These are phyloP conservation scores for Dactylella cylindrospora DNA, from an alignment of 2,329 filamentous ascomycete species.

Conservation along the genomic window DNA sequence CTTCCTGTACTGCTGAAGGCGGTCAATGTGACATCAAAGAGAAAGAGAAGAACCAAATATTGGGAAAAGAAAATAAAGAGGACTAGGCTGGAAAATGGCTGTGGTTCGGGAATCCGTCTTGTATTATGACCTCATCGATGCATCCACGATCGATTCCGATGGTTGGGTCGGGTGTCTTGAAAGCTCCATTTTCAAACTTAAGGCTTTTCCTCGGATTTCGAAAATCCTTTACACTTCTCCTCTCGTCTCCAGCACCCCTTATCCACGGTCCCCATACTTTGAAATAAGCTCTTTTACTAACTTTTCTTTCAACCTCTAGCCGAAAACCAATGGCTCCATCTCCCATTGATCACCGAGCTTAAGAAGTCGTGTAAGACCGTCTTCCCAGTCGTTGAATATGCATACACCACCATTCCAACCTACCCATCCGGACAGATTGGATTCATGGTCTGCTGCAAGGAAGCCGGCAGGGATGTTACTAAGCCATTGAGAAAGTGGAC, in stretches of 20 bases:
- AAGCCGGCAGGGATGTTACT: constrained; percentile 76
- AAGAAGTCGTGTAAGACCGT: constrained; percentile 96
- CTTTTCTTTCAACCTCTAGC: constrained; percentile 58
- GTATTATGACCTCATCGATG: constrained; percentile 43
- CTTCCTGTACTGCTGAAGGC: constrained; percentile 43
- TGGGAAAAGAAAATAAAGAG: constrained; percentile 18
- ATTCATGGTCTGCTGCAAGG: constrained; percentile 99
- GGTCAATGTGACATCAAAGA: constrained; percentile 24
- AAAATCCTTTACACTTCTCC: constrained; percentile 47
- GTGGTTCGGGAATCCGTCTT: constrained; percentile 25
- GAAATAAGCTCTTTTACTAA: constrained; percentile 4
- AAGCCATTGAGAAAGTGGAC: constrained; percentile 80
- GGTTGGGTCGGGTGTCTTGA: constrained; percentile 20
- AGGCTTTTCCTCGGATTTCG: constrained; percentile 36
- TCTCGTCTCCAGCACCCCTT: constrained; percentile 40
- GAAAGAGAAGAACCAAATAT: constrained; percentile 27
- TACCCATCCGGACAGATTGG: constrained; percentile 99
- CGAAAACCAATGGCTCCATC: constrained; percentile 99
- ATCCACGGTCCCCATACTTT: constrained; percentile 1
- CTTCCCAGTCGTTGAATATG: constrained; percentile 97
- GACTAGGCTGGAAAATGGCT: constrained; percentile 23
- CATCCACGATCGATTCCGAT: constrained; percentile 33
- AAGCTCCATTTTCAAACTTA: constrained; percentile 14
- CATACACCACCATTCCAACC: constrained; percentile 98
- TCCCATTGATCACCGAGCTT: constrained; percentile 87